Base-by-base conservation (phyloP, 1,139 yeast species). In the Geotrichum macrosporum region DNA sequence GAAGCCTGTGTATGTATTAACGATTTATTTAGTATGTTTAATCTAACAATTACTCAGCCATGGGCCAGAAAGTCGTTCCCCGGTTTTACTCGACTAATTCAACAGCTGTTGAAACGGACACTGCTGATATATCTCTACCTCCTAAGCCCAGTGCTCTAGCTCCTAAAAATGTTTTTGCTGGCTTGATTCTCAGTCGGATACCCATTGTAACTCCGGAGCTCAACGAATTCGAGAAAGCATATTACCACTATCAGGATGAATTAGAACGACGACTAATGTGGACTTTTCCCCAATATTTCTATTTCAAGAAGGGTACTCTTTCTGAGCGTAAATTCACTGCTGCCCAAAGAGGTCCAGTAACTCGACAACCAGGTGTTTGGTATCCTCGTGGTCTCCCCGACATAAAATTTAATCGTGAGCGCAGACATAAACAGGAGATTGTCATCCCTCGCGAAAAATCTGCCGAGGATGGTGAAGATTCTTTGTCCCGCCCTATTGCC, bases 211-310 rank as follows among this genome's bases (percentile, higher is more conserved):
- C 95, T 2, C 82, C 85, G 16, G 94, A 84, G 53, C 69, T 81
- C 47, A 74, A 83, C 9, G 77, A 74, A 48, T 83, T 92, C 57
- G 96, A 88, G 61, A 64, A 72, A 52, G 81, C 80, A 48, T 92
- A 83, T 67, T 85, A 83, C 65, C 73, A 78, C 51, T 94, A 94
- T 65, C 95, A 89, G 67, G 77, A 78, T 52, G 95, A 85, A 63
- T 74, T 92, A 52, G 89, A 89, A 74, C 81, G 81, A 60, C 76
- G 97, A 62, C 74, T 92, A 56, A 88, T 89, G 95, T 88, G 96
- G 95, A 88, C 97, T 0, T 92, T 92, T 66, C 97, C 98, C 4
- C 81, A 83, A 57, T 88, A 89, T 78, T 89, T 80, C 65, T 94
- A 88, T 71, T 92, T 83, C 71, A 85, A 84, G 64, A 83, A 78